phyloP scores from a whole-genome alignment of 225 moss, liverwort and hornwort species.

The Marchantia paleacea region DNA sequence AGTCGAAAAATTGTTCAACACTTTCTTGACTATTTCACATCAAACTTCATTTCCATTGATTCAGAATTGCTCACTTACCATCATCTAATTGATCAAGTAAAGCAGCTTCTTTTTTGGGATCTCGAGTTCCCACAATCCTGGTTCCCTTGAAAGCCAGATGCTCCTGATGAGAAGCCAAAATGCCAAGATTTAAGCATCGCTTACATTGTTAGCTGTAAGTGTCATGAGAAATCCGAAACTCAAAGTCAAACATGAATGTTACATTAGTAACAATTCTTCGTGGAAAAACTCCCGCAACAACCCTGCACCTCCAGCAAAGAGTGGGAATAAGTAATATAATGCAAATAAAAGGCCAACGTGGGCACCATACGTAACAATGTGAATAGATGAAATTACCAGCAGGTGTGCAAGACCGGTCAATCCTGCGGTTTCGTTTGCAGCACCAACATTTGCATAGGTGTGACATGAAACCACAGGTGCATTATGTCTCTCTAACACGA shows the following conservation, averaged over 20 bases:
- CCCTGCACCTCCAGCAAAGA: too few relatives aligned
- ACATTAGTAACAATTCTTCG: neutral
- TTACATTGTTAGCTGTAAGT: neutral
- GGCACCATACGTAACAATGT: neutral
- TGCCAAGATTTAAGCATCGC: neutral
- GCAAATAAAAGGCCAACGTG: too few relatives aligned
- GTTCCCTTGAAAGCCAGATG: slow-evolving; percentile 46
- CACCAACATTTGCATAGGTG: slow-evolving; percentile 42
- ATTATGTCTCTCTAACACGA: slow-evolving; percentile 43
- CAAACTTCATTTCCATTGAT: neutral
- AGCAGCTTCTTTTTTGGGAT: slow-evolving; percentile 33
- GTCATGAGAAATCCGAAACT: neutral
- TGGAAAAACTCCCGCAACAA: neutral
- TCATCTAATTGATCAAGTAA: slow-evolving; percentile 38
- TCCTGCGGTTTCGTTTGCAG: slow-evolving; percentile 34
- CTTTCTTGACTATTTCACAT: too few relatives aligned
- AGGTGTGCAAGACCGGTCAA: slow-evolving; percentile 43
- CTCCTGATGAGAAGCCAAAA: slow-evolving; percentile 23
- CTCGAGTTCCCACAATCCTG: slow-evolving; percentile 32
- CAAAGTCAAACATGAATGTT: neutral
- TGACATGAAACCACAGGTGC: slow-evolving; percentile 41
- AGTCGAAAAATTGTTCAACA: too few relatives aligned
- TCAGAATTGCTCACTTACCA: slow-evolving; percentile 11
- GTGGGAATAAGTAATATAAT: too few relatives aligned
- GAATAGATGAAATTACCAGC: slow-evolving; percentile 24